Conservation (phyloP, 768 basidiomycete species). For the Gloeopeniophorella convolvens region DNA sequence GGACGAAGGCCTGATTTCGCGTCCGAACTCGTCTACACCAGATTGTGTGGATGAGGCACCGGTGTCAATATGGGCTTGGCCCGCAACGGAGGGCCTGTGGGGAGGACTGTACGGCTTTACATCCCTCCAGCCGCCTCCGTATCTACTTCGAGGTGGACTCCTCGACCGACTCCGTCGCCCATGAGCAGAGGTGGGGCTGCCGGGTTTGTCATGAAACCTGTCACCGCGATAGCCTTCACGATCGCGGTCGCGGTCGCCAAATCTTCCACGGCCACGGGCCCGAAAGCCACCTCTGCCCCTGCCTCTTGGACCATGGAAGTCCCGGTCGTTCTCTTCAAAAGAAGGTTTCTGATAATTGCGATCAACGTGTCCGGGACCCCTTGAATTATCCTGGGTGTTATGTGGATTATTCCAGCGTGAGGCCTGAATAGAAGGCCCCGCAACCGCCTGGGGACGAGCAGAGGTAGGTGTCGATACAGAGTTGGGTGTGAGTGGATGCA, state of each 20-base stretch:
- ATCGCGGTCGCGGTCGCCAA: constrained; percentile 51
- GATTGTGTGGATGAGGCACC: constrained; percentile 21
- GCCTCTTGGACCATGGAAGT: constrained; percentile 47
- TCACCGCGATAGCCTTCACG: constrained; percentile 40
- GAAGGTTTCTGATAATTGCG: constrained; percentile 44
- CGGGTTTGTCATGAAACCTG: constrained; percentile 35
- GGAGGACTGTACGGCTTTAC: constrained; percentile 57
- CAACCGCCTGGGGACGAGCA: background rate
- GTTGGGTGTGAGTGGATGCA: background rate
- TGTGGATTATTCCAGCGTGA: constrained; percentile 6
- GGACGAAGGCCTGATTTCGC: constrained; percentile 63
- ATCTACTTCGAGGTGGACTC: constrained; percentile 58
- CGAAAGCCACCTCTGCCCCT: constrained; percentile 48
- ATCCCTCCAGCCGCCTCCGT: constrained; percentile 38
- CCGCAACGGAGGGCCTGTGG: constrained; percentile 22
- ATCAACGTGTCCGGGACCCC: constrained; percentile 52
- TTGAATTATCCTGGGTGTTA: constrained; percentile 36
- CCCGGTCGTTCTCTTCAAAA: constrained; percentile 47
- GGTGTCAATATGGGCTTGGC: constrained; percentile 17
- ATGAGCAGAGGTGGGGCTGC: constrained; percentile 33
- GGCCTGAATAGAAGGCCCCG: constrained; percentile 9
- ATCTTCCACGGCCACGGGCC: constrained; percentile 55
- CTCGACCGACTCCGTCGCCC: constrained; percentile 60
- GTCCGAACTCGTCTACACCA: constrained; percentile 83
- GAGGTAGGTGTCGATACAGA: background rate